Conservation (phyloP, 495 filamentous ascomycete genomes). For the Xylaria flabelliformis region DNA sequence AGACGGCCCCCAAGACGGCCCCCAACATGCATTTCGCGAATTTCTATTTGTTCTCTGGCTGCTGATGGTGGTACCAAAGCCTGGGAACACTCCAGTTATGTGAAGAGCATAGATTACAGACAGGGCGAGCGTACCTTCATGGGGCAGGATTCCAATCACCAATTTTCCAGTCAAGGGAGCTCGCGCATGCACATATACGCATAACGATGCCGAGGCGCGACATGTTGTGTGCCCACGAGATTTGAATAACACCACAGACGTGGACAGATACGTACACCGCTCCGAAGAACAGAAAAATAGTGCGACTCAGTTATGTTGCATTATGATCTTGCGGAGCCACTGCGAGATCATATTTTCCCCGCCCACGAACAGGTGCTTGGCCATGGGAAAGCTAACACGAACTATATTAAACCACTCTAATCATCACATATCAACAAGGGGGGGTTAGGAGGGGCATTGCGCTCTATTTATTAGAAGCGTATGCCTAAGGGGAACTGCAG, state of each 20-base stretch:
- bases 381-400: not conserved
- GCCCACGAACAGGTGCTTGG: not conserved
- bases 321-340: conserved; percentile 4
- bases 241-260: not conserved
- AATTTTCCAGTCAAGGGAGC: not conserved
- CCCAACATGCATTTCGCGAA: conserved; percentile 2
- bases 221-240: conserved; percentile 2
- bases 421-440: not conserved
- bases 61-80: not conserved
- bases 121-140: conserved; percentile 10
- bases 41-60: conserved; percentile 3
- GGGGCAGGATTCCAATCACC: not conserved
- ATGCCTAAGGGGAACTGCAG: not conserved
- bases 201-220: conserved; percentile 4
- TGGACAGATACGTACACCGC: conserved; percentile 20
- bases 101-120: not conserved
- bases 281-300: not conserved
- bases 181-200: not conserved
- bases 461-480: not conserved
- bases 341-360: conserved; percentile 4
- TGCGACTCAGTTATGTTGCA: not conserved
- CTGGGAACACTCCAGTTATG: conserved; percentile 1
- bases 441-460: too few relatives aligned
- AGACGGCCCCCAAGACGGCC: conserved; percentile 22
- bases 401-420: not conserved